Base-by-base conservation (phyloP, 139 green algal genomes). In the Asterochloris erici region DNA sequence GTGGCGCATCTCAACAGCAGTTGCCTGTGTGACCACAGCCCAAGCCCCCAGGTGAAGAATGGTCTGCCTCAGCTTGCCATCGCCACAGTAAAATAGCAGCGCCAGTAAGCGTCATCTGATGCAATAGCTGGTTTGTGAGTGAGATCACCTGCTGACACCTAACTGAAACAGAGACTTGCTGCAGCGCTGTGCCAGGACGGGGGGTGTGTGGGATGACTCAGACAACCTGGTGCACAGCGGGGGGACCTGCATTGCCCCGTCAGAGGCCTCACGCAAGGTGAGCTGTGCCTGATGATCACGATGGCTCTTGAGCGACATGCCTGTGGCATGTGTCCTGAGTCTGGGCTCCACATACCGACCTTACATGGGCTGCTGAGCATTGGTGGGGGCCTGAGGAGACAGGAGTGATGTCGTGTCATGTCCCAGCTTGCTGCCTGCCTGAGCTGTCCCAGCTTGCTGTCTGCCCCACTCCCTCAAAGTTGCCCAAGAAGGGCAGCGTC, bases 171-270 rank as follows among this genome's bases (percentile, higher is more conserved):
- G 9, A 54, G 24, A 29, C n/a, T 38, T 19, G 23, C 16, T 73
- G 77, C 85, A 89, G 83, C 83, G 83, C 11, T 96, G 93, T 78
- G 93, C 89, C 0, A 82, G 84, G 63, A 0, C 71, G 0, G 86
- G 83, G 11, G 92, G 91, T 21, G 85, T 94, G 0, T 96, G 93
- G 93, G 91, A 96, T 68, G 93, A 96, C 79, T 81, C 79, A 38
- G 85, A 85, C 26, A 82, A 63, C n/a, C 81, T 77, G 62, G 26
- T 38, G n/a, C 79, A 77, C 14, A 62, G 81, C 13, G 91, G 90
- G 23, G 91, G 91, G 10, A 68, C 28, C 11, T 94, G 91, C 85
- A 21, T 94, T 23, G 78, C 23, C 27, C n/a, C 23, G 4, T 54
- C 66, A 26, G 74, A 87, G 24, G 85, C 84, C 63, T 38, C 23